A percentile compares a stretch with the other conserved stretches of the same genome.
Evolutionary conservation across 106 monocot species (phyloP).

Genomic region (Acorus calamus): DNA sequence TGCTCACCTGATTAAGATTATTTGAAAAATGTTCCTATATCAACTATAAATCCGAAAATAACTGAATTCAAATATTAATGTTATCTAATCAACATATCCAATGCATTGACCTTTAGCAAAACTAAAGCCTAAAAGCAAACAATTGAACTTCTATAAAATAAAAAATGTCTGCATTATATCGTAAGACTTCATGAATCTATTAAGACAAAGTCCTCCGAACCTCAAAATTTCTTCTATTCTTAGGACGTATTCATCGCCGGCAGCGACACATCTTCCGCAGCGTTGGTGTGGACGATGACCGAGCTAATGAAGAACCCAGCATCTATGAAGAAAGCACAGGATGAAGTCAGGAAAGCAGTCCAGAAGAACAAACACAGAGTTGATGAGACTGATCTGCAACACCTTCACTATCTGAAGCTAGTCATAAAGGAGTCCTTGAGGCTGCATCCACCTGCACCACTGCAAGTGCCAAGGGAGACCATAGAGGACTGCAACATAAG

Average conservation of each 20-base stretch:
- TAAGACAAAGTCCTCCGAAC: too few relatives aligned
- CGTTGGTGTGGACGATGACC: slow-evolving; percentile 11
- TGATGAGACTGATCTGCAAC: slow-evolving; percentile 1
- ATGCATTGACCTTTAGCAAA: too few relatives aligned
- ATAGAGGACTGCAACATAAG: not conserved
- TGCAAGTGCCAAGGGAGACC: not conserved
- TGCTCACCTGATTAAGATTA: too few relatives aligned
- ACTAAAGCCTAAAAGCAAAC: too few relatives aligned
- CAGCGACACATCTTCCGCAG: slow-evolving; percentile 3
- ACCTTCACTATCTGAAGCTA: slow-evolving; percentile 1
- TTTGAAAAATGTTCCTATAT: too few relatives aligned
- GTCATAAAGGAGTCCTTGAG: slow-evolving; percentile 14
- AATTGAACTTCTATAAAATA: too few relatives aligned
- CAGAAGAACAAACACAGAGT: not conserved
- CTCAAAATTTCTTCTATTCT: too few relatives aligned
- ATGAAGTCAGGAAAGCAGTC: not conserved
- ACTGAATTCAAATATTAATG: too few relatives aligned
- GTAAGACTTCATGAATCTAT: too few relatives aligned
- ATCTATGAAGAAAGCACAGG: slow-evolving; percentile 8
- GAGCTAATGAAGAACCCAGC: slow-evolving; percentile 8
- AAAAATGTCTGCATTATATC: too few relatives aligned
- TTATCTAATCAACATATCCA: too few relatives aligned
- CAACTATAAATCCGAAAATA: too few relatives aligned
- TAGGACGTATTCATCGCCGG: slow-evolving; percentile 14
- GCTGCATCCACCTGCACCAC: slow-evolving; percentile 8